Percentiles rank a stretch among this genome's conserved stretches.
phyloP scores from a whole-genome alignment of 441 rosid genomes.

The Viola pubescens region DNA sequence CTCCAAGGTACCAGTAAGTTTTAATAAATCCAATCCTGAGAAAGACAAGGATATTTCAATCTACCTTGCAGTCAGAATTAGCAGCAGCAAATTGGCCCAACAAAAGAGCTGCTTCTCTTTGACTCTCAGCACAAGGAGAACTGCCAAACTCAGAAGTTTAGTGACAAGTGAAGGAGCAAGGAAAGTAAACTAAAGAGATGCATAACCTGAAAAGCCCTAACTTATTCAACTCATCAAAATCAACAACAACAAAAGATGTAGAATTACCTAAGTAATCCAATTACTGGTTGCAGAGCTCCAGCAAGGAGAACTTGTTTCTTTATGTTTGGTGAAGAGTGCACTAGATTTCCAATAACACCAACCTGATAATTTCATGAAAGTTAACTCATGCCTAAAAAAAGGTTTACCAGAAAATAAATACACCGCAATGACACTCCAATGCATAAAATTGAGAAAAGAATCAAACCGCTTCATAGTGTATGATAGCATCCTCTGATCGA shows the following conservation, averaged over 20 bases:
- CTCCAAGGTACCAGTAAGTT: neutral
- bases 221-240: no score
- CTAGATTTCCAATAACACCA: constrained; percentile 91
- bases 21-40: neutral
- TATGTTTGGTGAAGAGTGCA: constrained; percentile 91
- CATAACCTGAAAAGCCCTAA: neutral
- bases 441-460: constrained; percentile 10
- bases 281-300: constrained; percentile 93
- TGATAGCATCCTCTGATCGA: constrained; percentile 80
- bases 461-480: constrained; percentile 93
- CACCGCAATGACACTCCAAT: neutral
- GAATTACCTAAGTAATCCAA: constrained; percentile 61
- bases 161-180: constrained; percentile 5
- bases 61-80: constrained; percentile 97
- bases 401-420: neutral
- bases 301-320: constrained; percentile 79
- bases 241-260: neutral
- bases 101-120: constrained; percentile 91
- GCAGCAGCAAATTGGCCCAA: constrained; percentile 96
- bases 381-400: constrained; percentile 14
- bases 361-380: constrained; percentile 40
- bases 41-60: neutral
- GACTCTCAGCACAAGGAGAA: constrained; percentile 90
- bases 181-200: neutral
- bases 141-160: constrained; percentile 31